Evolutionary conservation across 2,329 filamentous ascomycete genomes (phyloP).

Genomic region (Aspergillus uvarum): DNA sequence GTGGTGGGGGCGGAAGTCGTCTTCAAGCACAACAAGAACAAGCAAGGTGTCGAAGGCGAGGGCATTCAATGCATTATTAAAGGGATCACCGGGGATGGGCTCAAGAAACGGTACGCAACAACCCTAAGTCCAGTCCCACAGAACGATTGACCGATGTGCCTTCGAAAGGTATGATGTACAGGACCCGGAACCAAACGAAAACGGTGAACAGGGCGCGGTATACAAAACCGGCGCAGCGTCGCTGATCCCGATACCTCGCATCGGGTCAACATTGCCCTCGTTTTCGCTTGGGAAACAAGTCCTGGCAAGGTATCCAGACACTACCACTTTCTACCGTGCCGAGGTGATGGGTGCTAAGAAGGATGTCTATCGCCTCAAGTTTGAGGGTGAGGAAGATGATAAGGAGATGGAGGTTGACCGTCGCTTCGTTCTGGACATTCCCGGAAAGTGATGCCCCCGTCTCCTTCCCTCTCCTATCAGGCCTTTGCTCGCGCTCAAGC

Average conservation of each 20-base stretch:
- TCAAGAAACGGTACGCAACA: slow-evolving; percentile 59
- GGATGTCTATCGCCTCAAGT: slow-evolving; percentile 59
- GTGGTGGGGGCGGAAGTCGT: slow-evolving; percentile 51
- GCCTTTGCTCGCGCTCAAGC: background rate
- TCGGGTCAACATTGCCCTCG: slow-evolving; percentile 60
- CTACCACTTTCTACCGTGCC: slow-evolving; percentile 81
- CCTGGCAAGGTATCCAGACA: slow-evolving; percentile 76
- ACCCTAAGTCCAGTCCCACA: background rate
- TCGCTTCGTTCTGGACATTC: slow-evolving; percentile 74
- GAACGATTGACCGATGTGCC: slow-evolving; percentile 17
- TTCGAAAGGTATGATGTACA: slow-evolving; percentile 68
- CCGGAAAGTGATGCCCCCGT: slow-evolving; percentile 42
- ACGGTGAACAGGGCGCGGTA: slow-evolving; percentile 58
- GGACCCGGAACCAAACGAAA: slow-evolving; percentile 73
- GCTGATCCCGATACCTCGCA: slow-evolving; percentile 73
- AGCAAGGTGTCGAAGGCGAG: slow-evolving; percentile 52
- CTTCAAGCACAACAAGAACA: slow-evolving; percentile 53
- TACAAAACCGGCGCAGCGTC: slow-evolving; percentile 71
- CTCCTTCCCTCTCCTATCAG: background rate
- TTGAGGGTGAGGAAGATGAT: slow-evolving; percentile 74
- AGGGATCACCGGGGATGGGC: slow-evolving; percentile 69
- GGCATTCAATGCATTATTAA: slow-evolving; percentile 76
- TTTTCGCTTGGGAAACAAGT: slow-evolving; percentile 67
- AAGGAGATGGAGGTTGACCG: slow-evolving; percentile 74
- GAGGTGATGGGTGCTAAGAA: slow-evolving; percentile 71